phyloP scores from a whole-genome alignment of 331 rosid genomes.

The Arachis monticola region DNA sequence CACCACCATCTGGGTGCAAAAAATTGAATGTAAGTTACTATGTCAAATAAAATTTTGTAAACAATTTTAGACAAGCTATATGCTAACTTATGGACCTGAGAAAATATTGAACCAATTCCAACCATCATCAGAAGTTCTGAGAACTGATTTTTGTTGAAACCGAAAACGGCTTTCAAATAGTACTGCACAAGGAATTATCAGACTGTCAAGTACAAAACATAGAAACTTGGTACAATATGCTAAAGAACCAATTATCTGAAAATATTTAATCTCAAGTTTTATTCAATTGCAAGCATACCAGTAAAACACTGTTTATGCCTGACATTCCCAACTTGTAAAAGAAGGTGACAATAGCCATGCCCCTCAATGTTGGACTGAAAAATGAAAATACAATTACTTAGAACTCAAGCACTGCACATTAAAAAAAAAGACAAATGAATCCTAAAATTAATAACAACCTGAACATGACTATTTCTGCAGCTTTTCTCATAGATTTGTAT shows the following conservation, averaged over 20 bases:
- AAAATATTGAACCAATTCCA: constrained; percentile 75
- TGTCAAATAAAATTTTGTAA: too few species aligned
- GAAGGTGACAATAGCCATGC: constrained; percentile 71
- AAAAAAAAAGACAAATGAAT: neutral
- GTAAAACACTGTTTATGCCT: constrained; percentile 60
- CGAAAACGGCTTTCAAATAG: constrained; percentile 79
- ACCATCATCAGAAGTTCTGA: constrained; percentile 74
- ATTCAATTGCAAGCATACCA: constrained; percentile 53
- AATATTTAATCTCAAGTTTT: neutral
- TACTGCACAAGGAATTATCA: constrained; percentile 56
- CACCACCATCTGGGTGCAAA: constrained; percentile 62
- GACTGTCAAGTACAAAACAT: constrained; percentile 13
- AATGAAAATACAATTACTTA: constrained; percentile 21
- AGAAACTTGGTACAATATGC: too few species aligned
- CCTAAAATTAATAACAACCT: constrained; percentile 45
- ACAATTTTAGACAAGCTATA: constrained; percentile 4
- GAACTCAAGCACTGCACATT: neutral
- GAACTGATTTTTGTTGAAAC: constrained; percentile 77
- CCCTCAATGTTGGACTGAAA: constrained; percentile 75
- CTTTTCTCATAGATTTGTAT: constrained; percentile 63
- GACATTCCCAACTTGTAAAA: constrained; percentile 86
- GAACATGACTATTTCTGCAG: constrained; percentile 60
- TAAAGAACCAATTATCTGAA: too few species aligned
- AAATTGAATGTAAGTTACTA: neutral
- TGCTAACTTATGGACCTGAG: constrained; percentile 59